Evolutionary conservation across 805 yeast genomes (phyloP).

Genomic region (Blastobotrys mokoenaii): DNA sequence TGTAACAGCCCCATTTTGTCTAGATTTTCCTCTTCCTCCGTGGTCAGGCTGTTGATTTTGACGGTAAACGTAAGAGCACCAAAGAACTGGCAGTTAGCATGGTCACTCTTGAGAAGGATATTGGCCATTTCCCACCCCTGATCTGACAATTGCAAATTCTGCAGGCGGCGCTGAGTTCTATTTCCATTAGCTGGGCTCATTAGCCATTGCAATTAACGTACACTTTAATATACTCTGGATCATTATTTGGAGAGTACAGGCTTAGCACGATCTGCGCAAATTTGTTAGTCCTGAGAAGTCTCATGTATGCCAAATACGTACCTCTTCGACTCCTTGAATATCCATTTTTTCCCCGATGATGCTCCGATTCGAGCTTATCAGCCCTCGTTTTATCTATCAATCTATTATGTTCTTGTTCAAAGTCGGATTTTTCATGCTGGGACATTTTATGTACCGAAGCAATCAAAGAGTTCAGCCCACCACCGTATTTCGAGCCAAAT

Average conservation of each 20-base stretch:
- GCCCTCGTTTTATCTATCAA: no score
- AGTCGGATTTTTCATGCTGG: no score
- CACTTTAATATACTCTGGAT: slow-evolving; percentile 5
- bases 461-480: no score
- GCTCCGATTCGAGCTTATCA: no score
- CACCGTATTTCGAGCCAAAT: no score
- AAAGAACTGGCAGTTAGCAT: slow-evolving; percentile 45
- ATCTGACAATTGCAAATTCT: slow-evolving; percentile 46
- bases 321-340: no score
- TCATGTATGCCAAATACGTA: no score
- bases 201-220: not conserved
- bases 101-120: slow-evolving; percentile 32
- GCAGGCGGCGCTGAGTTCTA: slow-evolving; percentile 47
- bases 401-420: no score
- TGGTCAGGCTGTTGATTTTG: slow-evolving; percentile 32
- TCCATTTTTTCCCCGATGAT: no score
- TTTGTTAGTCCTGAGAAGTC: not conserved
- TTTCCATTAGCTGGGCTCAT: not conserved
- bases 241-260: slow-evolving; percentile 1
- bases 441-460: no score
- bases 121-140: slow-evolving; percentile 54
- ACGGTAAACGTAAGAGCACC: slow-evolving; percentile 79
- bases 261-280: slow-evolving; percentile 2
- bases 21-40: slow-evolving; percentile 2
- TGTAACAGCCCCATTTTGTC: slow-evolving; percentile 9